phyloP scores from a whole-genome alignment of 2,329 filamentous ascomycete species.

The Tolypocladium guangdongense region DNA sequence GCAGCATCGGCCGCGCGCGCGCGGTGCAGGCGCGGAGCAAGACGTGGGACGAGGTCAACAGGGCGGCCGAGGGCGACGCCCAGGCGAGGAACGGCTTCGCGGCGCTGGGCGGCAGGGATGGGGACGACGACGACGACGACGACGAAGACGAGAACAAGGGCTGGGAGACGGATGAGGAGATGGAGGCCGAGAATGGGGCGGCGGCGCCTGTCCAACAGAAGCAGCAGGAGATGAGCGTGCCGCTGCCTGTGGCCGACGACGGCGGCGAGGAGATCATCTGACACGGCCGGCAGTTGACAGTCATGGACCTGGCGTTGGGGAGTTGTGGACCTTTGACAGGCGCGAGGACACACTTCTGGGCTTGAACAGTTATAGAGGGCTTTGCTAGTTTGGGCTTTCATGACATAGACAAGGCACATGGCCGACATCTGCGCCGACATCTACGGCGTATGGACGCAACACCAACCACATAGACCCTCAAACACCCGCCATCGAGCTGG shows the following conservation, averaged over 20 bases:
- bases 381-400: not conserved
- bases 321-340: not conserved
- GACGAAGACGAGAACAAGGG: conserved; percentile 11
- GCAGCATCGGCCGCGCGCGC: conserved; percentile 39
- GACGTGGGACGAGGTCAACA: conserved; percentile 50
- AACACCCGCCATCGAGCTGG: not conserved
- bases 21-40: conserved; percentile 38
- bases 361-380: not conserved
- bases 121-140: conserved; percentile 12
- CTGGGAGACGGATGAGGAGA: conserved; percentile 25
- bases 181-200: conserved; percentile 14
- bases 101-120: conserved; percentile 10
- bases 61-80: conserved; percentile 13
- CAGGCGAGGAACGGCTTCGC: conserved; percentile 9
- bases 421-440: not conserved
- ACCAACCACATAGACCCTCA: not conserved
- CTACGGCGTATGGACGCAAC: not conserved
- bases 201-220: not conserved
- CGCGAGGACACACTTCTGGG: not conserved
- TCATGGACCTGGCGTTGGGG: conserved; percentile 2
- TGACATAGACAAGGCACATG: not conserved
- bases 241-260: conserved; percentile 9
- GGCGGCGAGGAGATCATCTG: conserved; percentile 23
- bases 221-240: not conserved
- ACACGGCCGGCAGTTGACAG: not conserved